Evolutionary conservation across 2,329 filamentous ascomycete genomes (phyloP), one percentile per base, ranked within the genome.

Genomic region (Chrysoporthe puriensis): DNA sequence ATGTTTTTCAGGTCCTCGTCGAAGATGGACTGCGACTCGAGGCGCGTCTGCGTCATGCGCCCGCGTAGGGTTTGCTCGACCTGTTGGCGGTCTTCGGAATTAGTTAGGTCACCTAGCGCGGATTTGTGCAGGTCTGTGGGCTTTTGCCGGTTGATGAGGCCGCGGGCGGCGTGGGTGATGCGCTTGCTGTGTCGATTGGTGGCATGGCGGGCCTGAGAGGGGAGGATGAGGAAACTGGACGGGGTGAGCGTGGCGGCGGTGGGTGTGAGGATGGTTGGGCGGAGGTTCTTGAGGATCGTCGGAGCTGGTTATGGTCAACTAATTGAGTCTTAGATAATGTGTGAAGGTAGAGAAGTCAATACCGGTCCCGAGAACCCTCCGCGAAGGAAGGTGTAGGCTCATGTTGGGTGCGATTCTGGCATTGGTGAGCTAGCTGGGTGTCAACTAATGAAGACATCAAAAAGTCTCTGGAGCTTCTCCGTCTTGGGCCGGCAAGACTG

Each of bases 351-450:
- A 70, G 66, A 61, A 68, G 70, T 57, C 75, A 65, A 71, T 84
- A 92, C 90, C 87, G 77, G 84, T 82, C 75, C 83, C 81, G 66
- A 85, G 82, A 73, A 90, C 80, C 80, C 86, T 86, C 81, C 87
- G 81, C 74, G 88, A 83, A 73, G 89, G 88, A 75, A 88, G 80
- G 78, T 86, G 85, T 74, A 90, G 79, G 80, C 84, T 91, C 90
- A 93, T 93, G 76, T 71, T 75, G 74, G 72, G 71, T 70, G 70
- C 67, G 69, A 62, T 62, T 61, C 66, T 72, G 70, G 72, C 74
- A 66, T 70, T 70, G 63, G 66, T 50, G 63, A 66, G 57, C 63
- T 32, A 43, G 32, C 40, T 6, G 36, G 9, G n/a, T 26, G n/a
- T 21, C 57, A 16, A 32, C 60, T 43, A 40, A 44, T 13, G 14